Conservation (phyloP, 1,284 basidiomycete genomes). For the Sporisorium graminicola region DNA sequence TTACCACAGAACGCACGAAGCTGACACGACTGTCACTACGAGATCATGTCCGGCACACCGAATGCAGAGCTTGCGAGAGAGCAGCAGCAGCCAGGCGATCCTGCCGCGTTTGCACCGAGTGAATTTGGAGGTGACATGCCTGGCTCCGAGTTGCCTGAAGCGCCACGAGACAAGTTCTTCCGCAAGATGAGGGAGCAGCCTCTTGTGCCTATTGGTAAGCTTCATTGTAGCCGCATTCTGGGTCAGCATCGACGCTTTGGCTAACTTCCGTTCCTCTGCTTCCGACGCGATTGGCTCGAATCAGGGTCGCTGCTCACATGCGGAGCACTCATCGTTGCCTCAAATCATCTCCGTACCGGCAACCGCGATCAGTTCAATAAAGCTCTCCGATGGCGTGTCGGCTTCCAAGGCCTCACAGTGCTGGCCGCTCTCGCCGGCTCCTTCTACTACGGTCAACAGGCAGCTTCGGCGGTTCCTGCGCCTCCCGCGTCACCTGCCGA, state of each 20-base stretch:
- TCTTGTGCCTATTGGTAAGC: constrained; percentile 66
- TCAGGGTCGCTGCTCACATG: constrained; percentile 64
- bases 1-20: too few relatives aligned
- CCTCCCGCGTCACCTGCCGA: constrained; percentile 20
- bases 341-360: constrained; percentile 63
- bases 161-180: constrained; percentile 59
- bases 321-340: constrained; percentile 63
- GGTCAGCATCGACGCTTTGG: not conserved
- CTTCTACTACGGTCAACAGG: constrained; percentile 55
- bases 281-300: not conserved
- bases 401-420: constrained; percentile 67
- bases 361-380: constrained; percentile 64
- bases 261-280: not conserved
- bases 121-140: constrained; percentile 5
- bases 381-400: constrained; percentile 67
- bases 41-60: constrained; percentile 38
- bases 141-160: constrained; percentile 34
- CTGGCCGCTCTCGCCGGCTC: constrained; percentile 62
- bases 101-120: not conserved
- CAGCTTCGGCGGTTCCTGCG: constrained; percentile 31
- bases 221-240: not conserved
- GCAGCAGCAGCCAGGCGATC: constrained; percentile 46
- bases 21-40: not conserved
- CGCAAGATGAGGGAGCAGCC: constrained; percentile 67
- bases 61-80: constrained; percentile 31